Evolutionary conservation across 345 rosid genomes (phyloP), one percentile per base, ranked within the genome.

Genomic region (Aquilaria yunnanensis): DNA sequence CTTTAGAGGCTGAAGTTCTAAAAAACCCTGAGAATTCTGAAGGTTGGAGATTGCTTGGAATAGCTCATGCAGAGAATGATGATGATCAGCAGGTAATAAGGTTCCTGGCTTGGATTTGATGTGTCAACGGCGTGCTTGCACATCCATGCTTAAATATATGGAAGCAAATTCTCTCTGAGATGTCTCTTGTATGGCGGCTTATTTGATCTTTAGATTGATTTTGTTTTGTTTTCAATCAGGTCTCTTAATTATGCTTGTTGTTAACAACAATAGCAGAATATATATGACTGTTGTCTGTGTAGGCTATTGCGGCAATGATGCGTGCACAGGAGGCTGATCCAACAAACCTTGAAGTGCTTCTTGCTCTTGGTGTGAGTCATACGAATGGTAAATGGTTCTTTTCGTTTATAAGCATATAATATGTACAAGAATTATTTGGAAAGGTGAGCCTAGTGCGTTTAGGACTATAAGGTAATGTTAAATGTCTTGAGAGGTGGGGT

Each of bases 301-400:
- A 95, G 99, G 99, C 99, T 46, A 95, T 95, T 76, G 97, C 97
- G 61, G 97, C 99, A 41, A 95, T 91, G 99, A 87, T 87, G 96
- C 92, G 96, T 51, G 97, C 99, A 33, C 96, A 91, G 57, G 93
- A 87, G 73, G 97, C 99, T 54, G 92, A 89, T 79, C 96, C 97
- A 54, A 68, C 87, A 67, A 95, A 95, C 78, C 85, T 95, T 13
- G 99, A 91, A 79, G 99, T 95, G 67, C 97, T 95, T 78, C 97
- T 95, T 74, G 89, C 99, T 7, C 96, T 95, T 77, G 97, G 99
- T 57, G 97, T 95, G 70, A 91, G 97, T 73, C 96, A 95, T 81
- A 91, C 99, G 66, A 95, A 95, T 67, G 99, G 99, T 95, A 51
- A 80, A 93, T 84, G 56, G 47, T 50, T 5, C 43, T 37, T 37